Conservation (phyloP, 176 grass and related monocot genomes). For the Cymbopogon citratus region DNA sequence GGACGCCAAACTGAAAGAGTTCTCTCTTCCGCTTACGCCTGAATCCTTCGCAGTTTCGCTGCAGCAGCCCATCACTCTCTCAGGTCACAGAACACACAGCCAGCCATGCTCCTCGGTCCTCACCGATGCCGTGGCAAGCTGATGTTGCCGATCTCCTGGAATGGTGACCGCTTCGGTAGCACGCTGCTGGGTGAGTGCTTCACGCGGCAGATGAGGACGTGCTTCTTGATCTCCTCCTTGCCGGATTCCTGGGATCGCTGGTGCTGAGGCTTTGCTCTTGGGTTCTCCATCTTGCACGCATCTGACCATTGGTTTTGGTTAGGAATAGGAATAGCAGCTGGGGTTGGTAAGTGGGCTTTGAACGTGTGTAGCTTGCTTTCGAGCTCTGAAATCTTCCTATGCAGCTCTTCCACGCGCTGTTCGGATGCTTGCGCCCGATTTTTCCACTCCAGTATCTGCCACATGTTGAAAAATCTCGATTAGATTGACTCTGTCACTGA, state of each 20-base stretch:
- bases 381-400: constrained; percentile 55
- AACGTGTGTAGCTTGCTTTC: constrained; percentile 55
- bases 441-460: constrained; percentile 83
- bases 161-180: constrained; percentile 42
- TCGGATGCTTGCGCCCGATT: constrained; percentile 45
- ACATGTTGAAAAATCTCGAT: not conserved
- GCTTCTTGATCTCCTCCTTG: constrained; percentile 74
- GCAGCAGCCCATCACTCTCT: constrained; percentile 10
- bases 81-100: not conserved
- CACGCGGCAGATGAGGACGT: constrained; percentile 63
- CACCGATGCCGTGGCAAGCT: constrained; percentile 34
- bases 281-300: constrained; percentile 35
- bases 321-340: constrained; percentile 12
- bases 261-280: constrained; percentile 26
- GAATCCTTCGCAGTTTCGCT: constrained; percentile 15
- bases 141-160: constrained; percentile 68
- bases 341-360: constrained; percentile 37
- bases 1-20: constrained; percentile 25
- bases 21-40: not conserved
- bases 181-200: constrained; percentile 56
- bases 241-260: constrained; percentile 19
- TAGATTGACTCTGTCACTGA: not conserved
- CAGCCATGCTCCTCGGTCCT: not conserved
- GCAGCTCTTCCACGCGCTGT: constrained; percentile 43
- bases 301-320: constrained; percentile 40